These are phyloP conservation scores for Aspergillus tamarii DNA, from an alignment of 2,329 filamentous ascomycete species.

Conservation along the genomic window DNA sequence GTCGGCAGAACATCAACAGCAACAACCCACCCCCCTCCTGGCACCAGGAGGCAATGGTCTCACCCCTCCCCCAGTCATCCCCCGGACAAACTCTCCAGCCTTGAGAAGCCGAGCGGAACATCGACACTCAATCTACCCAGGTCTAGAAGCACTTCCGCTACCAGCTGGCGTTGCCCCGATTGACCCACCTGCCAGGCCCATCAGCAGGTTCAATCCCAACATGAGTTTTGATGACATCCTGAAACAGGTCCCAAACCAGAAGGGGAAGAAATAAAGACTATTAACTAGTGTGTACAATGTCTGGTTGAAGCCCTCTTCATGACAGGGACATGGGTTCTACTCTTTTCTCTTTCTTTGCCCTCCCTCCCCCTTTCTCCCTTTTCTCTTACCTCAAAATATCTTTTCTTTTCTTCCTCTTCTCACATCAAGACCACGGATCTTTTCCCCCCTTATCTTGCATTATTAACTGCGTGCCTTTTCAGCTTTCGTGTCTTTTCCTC, in stretches of 20 bases:
- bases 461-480: conserved; percentile 9
- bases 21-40: conserved; percentile 36
- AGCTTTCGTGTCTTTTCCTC: conserved; percentile 13
- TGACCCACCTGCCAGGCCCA: conserved; percentile 43
- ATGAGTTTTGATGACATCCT: conserved; percentile 55
- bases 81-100: conserved; percentile 38
- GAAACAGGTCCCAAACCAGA: conserved; percentile 42
- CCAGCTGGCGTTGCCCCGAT: conserved; percentile 47
- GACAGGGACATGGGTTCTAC: conserved; percentile 1
- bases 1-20: conserved; percentile 36
- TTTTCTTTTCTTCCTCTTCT: not conserved
- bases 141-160: conserved; percentile 49
- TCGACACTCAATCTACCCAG: conserved; percentile 48
- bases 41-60: conserved; percentile 34
- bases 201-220: conserved; percentile 49
- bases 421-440: not conserved
- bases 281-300: conserved; percentile 14
- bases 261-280: conserved; percentile 38
- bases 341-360: conserved; percentile 14
- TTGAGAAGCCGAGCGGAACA: conserved; percentile 38
- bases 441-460: conserved; percentile 5
- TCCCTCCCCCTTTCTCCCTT: conserved; percentile 9
- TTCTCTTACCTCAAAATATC: conserved; percentile 1
- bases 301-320: conserved; percentile 10
- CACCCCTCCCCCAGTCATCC: conserved; percentile 39